These are phyloP conservation scores for Symbiodinium natans DNA, from an alignment of 73 alveolate genomes.

Conservation along the genomic window DNA sequence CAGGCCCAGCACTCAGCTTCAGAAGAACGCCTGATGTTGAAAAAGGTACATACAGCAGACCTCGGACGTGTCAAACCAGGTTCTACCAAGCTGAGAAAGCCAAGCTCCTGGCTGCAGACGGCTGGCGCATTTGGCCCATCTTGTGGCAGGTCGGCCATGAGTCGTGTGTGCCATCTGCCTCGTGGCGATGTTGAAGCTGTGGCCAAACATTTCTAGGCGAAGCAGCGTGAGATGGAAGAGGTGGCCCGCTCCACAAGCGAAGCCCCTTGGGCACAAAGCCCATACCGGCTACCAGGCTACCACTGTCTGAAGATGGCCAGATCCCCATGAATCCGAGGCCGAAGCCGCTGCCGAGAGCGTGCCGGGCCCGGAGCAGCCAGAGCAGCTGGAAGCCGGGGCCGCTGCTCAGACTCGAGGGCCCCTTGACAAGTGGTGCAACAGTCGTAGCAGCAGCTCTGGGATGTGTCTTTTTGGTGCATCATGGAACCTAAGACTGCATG, in stretches of 20 bases:
- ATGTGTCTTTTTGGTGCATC: too few species aligned
- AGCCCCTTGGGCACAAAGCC: neutral
- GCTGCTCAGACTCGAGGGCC: too few species aligned
- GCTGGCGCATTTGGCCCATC: conserved; percentile 8
- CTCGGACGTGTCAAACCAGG: neutral
- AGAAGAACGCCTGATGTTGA: neutral
- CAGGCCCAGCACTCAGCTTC: neutral
- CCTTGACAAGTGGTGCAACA: neutral
- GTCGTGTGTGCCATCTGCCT: neutral
- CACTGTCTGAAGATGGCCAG: neutral
- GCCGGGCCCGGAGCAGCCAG: too few species aligned
- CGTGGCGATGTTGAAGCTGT: neutral
- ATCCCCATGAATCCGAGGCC: neutral
- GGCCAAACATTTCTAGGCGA: too few species aligned
- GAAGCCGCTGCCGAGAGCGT: neutral
- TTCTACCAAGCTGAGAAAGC: neutral
- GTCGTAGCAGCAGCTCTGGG: neutral
- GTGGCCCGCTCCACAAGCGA: neutral
- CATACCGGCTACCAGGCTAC: neutral
- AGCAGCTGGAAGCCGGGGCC: neutral
- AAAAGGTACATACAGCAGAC: neutral
- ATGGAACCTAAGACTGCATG: neutral
- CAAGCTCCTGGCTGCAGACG: conserved; percentile 1
- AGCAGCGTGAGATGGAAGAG: neutral
- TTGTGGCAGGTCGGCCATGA: neutral